phyloP scores from a whole-genome alignment of 1,284 basidiomycete species.

The Neolentinus lepideus region DNA sequence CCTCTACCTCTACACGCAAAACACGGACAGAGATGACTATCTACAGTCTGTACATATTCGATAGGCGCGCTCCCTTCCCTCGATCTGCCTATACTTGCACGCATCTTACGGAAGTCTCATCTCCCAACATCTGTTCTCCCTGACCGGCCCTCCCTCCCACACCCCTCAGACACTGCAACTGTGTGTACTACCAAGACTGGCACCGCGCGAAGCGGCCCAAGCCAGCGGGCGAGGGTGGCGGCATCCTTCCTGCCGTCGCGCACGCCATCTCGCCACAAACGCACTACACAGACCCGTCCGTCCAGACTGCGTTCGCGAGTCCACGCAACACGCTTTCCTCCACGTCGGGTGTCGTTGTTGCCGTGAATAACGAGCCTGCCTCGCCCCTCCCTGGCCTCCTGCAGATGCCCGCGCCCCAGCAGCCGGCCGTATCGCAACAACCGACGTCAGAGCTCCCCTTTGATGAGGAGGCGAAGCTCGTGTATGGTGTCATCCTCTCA shows the following conservation, averaged over 20 bases:
- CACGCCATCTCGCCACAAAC: conserved; percentile 46
- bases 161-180: conserved; percentile 71
- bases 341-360: conserved; percentile 59
- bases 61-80: conserved; percentile 51
- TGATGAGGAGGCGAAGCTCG: conserved; percentile 96
- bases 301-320: conserved; percentile 36
- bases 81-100: neutral
- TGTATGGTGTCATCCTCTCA: conserved; percentile 93
- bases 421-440: conserved; percentile 12
- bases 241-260: conserved; percentile 71
- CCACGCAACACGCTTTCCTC: conserved; percentile 59
- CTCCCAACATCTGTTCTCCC: neutral
- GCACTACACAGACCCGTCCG: conserved; percentile 14
- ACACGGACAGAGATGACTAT: conserved; percentile 57
- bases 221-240: conserved; percentile 61
- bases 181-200: conserved; percentile 94
- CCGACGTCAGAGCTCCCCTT: conserved; percentile 67
- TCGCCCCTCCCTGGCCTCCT: conserved; percentile 27
- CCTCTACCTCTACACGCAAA: neutral
- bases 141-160: neutral
- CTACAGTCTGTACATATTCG: conserved; percentile 85
- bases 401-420: conserved; percentile 26
- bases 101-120: neutral
- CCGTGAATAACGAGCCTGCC: conserved; percentile 46
- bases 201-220: conserved; percentile 73